phyloP scores from a whole-genome alignment of 768 basidiomycete species.

The Porphyrellus cyaneotinctus region DNA sequence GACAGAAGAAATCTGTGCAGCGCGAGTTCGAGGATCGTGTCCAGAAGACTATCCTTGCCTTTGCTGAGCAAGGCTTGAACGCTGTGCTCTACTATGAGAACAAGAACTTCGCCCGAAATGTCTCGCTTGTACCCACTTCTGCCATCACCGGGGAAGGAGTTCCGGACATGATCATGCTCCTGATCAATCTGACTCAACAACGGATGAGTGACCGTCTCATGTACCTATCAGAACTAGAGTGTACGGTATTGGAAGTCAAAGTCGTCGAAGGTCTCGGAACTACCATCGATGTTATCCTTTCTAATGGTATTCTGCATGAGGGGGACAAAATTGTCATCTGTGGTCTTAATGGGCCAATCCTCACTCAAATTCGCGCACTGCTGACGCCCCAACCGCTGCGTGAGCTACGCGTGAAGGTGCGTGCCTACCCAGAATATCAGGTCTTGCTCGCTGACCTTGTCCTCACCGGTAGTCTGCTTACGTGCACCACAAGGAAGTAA shows the following conservation, averaged over 20 bases:
- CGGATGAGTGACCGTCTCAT: slow-evolving; percentile 96
- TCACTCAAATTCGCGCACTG: slow-evolving; percentile 89
- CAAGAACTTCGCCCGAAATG: slow-evolving; percentile 89
- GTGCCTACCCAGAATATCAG: slow-evolving; percentile 8
- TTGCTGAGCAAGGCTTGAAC: slow-evolving; percentile 98
- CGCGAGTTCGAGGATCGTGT: slow-evolving; percentile 92
- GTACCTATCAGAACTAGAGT: slow-evolving; percentile 97
- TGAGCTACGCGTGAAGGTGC: slow-evolving; percentile 91
- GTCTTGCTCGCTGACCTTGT: slow-evolving; percentile 2
- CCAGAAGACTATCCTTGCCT: slow-evolving; percentile 80
- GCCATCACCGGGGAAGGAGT: slow-evolving; percentile 98
- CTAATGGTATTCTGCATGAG: slow-evolving; percentile 89
- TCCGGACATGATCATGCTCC: slow-evolving; percentile 98
- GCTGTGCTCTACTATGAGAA: slow-evolving; percentile 96
- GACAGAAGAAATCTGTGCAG: slow-evolving; percentile 73
- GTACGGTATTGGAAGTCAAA: slow-evolving; percentile 98
- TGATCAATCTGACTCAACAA: slow-evolving; percentile 95
- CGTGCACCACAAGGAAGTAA: slow-evolving; percentile 96
- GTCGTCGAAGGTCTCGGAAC: slow-evolving; percentile 97
- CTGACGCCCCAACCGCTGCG: slow-evolving; percentile 95
- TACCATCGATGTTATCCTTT: slow-evolving; percentile 94
- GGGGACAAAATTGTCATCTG: slow-evolving; percentile 94
- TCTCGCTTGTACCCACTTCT: slow-evolving; percentile 96
- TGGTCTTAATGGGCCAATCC: slow-evolving; percentile 95
- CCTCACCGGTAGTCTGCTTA: slow-evolving; percentile 68